phyloP scores from a whole-genome alignment of 1,284 basidiomycete genomes.

The Cerrena zonata region DNA sequence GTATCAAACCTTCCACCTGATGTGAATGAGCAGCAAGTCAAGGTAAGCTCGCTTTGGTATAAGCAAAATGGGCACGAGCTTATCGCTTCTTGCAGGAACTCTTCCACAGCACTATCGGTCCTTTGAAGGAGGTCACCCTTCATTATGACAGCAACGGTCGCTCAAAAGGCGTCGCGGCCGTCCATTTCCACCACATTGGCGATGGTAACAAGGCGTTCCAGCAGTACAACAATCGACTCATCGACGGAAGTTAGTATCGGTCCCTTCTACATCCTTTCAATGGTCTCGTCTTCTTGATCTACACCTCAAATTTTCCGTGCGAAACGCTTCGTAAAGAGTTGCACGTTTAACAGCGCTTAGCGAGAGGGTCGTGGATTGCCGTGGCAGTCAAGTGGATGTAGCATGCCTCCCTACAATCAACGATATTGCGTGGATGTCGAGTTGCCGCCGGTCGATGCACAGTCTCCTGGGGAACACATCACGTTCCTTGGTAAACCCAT shows the following conservation, averaged over 20 bases:
- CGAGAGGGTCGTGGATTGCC: background rate
- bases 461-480: background rate
- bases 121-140: conserved; percentile 77
- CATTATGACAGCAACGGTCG: conserved; percentile 82
- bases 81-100: conserved; percentile 65
- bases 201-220: conserved; percentile 89
- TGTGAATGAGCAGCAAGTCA: conserved; percentile 90
- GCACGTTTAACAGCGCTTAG: background rate
- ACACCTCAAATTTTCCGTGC: no score
- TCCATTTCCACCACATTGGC: conserved; percentile 82
- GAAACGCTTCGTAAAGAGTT: no score
- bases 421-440: background rate
- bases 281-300: conserved; percentile 19
- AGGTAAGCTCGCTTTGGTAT: conserved; percentile 49
- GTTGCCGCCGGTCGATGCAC: background rate
- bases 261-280: conserved; percentile 38
- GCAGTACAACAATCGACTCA: conserved; percentile 96
- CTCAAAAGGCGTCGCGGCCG: conserved; percentile 85
- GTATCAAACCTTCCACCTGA: conserved; percentile 93
- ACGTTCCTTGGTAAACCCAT: background rate
- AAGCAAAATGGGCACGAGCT: background rate
- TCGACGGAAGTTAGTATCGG: conserved; percentile 99
- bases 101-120: conserved; percentile 86
- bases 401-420: background rate
- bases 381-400: background rate